A percentile compares a stretch with the other conserved stretches of the same genome.
These are phyloP conservation scores for Melanomma pulvis-pyrius DNA, from an alignment of 495 filamentous ascomycete species.

Conservation along the genomic window DNA sequence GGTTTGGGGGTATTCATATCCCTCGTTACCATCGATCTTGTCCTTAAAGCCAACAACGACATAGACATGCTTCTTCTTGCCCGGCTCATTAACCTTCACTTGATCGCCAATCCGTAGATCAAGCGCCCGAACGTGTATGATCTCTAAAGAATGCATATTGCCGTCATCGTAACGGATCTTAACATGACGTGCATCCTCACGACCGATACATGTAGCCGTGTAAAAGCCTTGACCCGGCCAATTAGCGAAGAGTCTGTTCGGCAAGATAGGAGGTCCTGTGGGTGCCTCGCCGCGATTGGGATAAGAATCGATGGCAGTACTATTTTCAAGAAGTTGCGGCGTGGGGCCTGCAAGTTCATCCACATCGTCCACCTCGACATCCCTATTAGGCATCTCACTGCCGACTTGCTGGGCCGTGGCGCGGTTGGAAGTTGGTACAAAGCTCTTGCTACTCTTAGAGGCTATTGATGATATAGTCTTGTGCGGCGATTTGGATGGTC, in stretches of 20 bases:
- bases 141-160: constrained; percentile 36
- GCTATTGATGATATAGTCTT: not conserved
- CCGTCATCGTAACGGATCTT: constrained; percentile 50
- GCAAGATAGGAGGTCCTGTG: constrained; percentile 13
- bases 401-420: not conserved
- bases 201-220: constrained; percentile 47
- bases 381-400: constrained; percentile 9
- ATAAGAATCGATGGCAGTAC: not conserved
- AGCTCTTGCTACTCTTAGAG: not conserved
- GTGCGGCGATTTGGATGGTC: not conserved
- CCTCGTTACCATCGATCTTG: constrained; percentile 19
- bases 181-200: constrained; percentile 13
- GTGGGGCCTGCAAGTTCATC: constrained; percentile 11
- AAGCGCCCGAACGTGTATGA: constrained; percentile 36
- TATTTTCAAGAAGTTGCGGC: not conserved
- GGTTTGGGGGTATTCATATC: constrained; percentile 31
- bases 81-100: constrained; percentile 46
- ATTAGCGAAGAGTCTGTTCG: constrained; percentile 46
- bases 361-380: not conserved
- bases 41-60: constrained; percentile 46
- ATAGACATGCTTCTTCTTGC: constrained; percentile 45
- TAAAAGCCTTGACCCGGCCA: constrained; percentile 48
- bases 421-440: not conserved
- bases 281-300: constrained; percentile 7
- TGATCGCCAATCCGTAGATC: constrained; percentile 46